Evolutionary conservation across 2,329 filamentous ascomycete species (phyloP).

Genomic region (Phialemonium atrogriseum): DNA sequence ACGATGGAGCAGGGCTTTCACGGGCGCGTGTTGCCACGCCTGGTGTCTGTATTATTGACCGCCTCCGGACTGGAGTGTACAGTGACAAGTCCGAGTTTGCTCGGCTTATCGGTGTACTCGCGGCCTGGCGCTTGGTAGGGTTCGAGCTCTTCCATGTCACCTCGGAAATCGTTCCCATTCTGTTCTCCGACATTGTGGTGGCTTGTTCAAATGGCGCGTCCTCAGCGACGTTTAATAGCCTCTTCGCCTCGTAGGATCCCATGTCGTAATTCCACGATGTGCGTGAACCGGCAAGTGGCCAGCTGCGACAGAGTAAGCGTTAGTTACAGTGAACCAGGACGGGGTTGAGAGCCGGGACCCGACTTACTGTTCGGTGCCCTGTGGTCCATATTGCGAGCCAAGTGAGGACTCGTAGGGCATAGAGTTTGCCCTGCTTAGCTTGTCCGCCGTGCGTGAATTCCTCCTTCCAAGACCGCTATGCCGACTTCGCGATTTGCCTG

Average conservation of each 20-base stretch:
- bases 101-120: constrained; percentile 23
- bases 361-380: constrained; percentile 18
- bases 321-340: constrained; percentile 6
- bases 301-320: constrained; percentile 15
- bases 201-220: constrained; percentile 22
- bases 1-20: constrained; percentile 15
- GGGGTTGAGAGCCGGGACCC: neutral
- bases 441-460: constrained; percentile 12
- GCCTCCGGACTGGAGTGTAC: constrained; percentile 38
- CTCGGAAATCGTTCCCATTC: constrained; percentile 21
- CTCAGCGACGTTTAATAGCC: constrained; percentile 30
- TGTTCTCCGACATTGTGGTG: constrained; percentile 25
- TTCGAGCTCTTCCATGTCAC: constrained; percentile 28
- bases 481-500: constrained; percentile 13
- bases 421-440: constrained; percentile 21
- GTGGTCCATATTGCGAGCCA: constrained; percentile 17
- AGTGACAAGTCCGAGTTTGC: constrained; percentile 39
- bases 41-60: constrained; percentile 39
- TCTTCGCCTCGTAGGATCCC: constrained; percentile 36
- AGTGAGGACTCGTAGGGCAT: constrained; percentile 21
- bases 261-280: constrained; percentile 34
- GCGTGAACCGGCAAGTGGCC: constrained; percentile 23
- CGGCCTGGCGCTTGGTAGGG: constrained; percentile 13
- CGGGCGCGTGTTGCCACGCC: constrained; percentile 37
- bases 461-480: constrained; percentile 22